Base-by-base conservation (phyloP, 208 protist genomes). In the Entamoeba histolytica region DNA sequence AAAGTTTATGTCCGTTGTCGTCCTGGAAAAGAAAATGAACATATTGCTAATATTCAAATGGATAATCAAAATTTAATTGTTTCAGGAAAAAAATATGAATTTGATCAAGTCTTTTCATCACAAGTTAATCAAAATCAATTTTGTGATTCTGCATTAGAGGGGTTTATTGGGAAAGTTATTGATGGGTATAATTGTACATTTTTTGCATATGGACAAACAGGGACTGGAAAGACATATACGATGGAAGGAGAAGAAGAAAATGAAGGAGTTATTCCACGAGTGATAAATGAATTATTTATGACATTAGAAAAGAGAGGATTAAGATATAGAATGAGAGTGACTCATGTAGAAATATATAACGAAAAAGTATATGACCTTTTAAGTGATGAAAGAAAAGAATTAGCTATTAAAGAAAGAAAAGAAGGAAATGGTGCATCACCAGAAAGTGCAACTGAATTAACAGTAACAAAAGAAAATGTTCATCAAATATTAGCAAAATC, bases 191-290 rank as follows among this genome's bases (percentile, higher is more conserved):
- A 94, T 57, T 55, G 55, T 31, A 94, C 93, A 4, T 31, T 69
- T 14, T 91, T 94, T 91, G 93, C 93, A 28, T 94, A 94, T 91
- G 93, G 93, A 50, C 52, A 93, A 28, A 93, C 73, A 47, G 91
- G 50, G 55, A 91, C 93, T 35, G 93, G 93, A 35, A 94, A 94
- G 55, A 93, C 93, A 4, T 91, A 47, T n/a, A 93, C 93, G 5
- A 55, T 94, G n/a, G 35, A 44, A 51, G 91, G 91, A 69, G 39
- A 91, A 19, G 44, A 61, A n/a, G 44, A 91, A 57, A 23, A 49
- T 28, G 28, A 52, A n/a, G 93, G 93, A 28, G 17, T 94, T 49
- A 91, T 93, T 44, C 57, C 91, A 7, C 39, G 92, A 61, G 7
- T 19, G 12, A 14, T 94, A 3, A 1, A 50, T 91, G 35, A 92